A percentile compares a stretch with the other conserved stretches of the same genome.
Conservation (phyloP, 768 basidiomycete species). For the Tulasnella sp. region DNA sequence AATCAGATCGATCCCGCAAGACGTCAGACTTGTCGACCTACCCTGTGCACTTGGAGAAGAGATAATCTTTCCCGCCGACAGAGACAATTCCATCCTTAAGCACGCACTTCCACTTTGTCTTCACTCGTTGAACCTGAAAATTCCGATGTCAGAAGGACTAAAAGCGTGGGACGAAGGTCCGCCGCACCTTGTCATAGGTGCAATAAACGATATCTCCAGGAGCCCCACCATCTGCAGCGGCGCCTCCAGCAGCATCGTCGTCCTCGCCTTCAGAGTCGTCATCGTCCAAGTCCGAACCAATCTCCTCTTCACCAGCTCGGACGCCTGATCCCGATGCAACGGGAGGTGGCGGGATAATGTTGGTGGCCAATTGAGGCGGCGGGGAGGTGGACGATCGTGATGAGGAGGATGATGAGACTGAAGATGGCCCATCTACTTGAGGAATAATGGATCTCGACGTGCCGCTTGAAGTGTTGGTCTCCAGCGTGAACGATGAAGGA, state of each 20-base stretch:
- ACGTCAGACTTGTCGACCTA: slow-evolving; percentile 27
- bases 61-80: slow-evolving; percentile 92
- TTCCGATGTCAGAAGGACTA: slow-evolving; percentile 8
- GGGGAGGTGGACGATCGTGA: slow-evolving; percentile 7
- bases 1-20: not conserved
- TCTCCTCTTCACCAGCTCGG: slow-evolving; percentile 59
- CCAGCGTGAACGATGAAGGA: slow-evolving; percentile 2
- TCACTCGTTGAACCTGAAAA: slow-evolving; percentile 86
- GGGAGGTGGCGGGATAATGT: slow-evolving; percentile 49
- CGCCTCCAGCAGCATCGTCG: slow-evolving; percentile 47
- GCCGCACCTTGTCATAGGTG: slow-evolving; percentile 86
- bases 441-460: slow-evolving; percentile 37
- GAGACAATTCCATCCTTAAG: slow-evolving; percentile 97
- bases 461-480: not conserved
- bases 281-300: slow-evolving; percentile 95
- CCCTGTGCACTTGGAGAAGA: slow-evolving; percentile 96
- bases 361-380: not conserved
- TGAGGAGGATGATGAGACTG: slow-evolving; percentile 38
- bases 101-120: slow-evolving; percentile 99
- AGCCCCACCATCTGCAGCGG: slow-evolving; percentile 59
- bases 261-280: slow-evolving; percentile 68
- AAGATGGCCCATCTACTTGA: slow-evolving; percentile 67
- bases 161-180: not conserved
- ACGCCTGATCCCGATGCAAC: slow-evolving; percentile 58
- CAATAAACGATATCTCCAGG: slow-evolving; percentile 94